Evolutionary conservation across 257 asterid species (phyloP).

Genomic region (Parsonsia alboflavescens): DNA sequence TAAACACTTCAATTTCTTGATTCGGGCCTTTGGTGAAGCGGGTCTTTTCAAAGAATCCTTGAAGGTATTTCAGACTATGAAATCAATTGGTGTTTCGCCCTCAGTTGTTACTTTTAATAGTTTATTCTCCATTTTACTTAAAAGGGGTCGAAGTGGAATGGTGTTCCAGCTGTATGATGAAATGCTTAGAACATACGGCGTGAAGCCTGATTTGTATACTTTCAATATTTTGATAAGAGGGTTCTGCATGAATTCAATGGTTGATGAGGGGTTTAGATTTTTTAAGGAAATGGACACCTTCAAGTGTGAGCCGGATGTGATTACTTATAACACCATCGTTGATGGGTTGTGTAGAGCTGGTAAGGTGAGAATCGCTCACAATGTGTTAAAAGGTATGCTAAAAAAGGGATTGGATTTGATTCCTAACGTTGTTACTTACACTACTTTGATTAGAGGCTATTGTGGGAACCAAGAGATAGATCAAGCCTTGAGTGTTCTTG

Average conservation of each 20-base stretch:
- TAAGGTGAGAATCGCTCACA: constrained; percentile 54
- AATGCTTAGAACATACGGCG: constrained; percentile 81
- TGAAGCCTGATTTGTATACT: constrained; percentile 63
- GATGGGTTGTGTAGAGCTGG: constrained; percentile 84
- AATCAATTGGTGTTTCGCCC: constrained; percentile 63
- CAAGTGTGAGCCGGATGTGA: constrained; percentile 50
- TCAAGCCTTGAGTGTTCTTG: constrained; percentile 45
- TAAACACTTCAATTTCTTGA: constrained; percentile 61
- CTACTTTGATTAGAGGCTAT: constrained; percentile 82
- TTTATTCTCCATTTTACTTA: constrained; percentile 51
- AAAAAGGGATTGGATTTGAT: constrained; percentile 48
- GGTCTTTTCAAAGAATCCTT: constrained; percentile 71
- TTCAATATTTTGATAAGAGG: constrained; percentile 76
- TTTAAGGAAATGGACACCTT: constrained; percentile 75
- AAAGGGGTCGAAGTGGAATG: constrained; percentile 60
- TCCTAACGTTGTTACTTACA: constrained; percentile 77
- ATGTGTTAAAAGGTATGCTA: constrained; percentile 61
- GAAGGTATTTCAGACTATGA: constrained; percentile 56
- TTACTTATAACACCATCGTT: constrained; percentile 65
- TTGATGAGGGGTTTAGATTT: constrained; percentile 64
- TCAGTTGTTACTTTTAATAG: constrained; percentile 62
- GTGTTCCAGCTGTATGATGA: constrained; percentile 62
- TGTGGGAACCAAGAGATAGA: constrained; percentile 55
- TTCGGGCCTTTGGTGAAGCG: constrained; percentile 66
- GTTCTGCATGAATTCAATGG: constrained; percentile 61